Base-by-base conservation (phyloP, 2,329 filamentous ascomycete genomes). In the Penicillium sp. region DNA sequence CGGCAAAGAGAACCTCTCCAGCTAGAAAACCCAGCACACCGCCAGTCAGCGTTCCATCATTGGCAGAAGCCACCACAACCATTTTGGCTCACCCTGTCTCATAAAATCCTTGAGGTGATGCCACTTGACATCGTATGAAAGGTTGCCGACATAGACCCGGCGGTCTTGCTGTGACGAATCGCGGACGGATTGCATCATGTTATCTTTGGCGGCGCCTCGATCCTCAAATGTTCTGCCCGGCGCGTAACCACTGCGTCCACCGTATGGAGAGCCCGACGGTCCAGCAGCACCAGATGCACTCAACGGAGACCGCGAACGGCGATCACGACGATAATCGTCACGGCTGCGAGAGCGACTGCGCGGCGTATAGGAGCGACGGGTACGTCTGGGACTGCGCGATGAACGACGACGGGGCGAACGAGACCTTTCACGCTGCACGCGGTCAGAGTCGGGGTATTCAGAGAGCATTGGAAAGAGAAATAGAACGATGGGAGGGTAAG, bases 111-210 rank as follows among this genome's bases (percentile, higher is more conserved):
- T 98, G 48, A 98, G 80, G 62, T 96, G 92, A 74, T 96, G 90
- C 92, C 92, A 98, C 75, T 98, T 98, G 67, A 98, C 92, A 75
- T 98, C 92, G 74, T 98, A 98, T 33, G 89, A 92, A 56, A 98
- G 77, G 66, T 98, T 98, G 69, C 92, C 92, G 65, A 98, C 92
- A 67, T 98, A 98, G 79, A 98, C 92, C 54, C 92, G 89, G 62
- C 92, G 90, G 76, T 98, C 92, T 71, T 98, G 92, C 67, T 96
- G 92, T 46, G 92, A 96, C 30, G 85, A 84, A 62, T 96, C 92
- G 62, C 88, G 83, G 57, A 95, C 83, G 63, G 80, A 88, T 69
- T 81, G 84, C 86, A 96, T 93, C 87, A 94, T 95, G 66, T 88
- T 83, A 69, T 95, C 88, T 69, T 92, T 89, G 58, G 84, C 84